phyloP scores from a whole-genome alignment of 2,329 filamentous ascomycete species.

The Diatrype stigma region DNA sequence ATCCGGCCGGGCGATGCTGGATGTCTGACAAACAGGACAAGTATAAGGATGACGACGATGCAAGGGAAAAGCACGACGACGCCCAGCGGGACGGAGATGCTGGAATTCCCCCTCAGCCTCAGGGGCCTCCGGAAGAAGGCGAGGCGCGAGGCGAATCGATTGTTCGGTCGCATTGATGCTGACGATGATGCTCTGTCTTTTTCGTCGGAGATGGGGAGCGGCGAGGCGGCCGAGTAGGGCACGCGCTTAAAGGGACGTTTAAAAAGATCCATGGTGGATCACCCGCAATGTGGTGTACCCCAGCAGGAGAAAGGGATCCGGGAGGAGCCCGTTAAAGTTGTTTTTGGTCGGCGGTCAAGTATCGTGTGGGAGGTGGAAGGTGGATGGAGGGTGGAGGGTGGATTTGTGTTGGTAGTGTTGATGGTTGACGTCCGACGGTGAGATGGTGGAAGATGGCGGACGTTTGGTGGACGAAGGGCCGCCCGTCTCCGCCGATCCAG shows the following conservation, averaged over 20 bases:
- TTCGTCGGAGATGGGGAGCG: slow-evolving; percentile 49
- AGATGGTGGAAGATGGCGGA: too few species aligned
- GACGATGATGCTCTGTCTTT: slow-evolving; percentile 34
- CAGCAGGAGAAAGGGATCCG: neutral
- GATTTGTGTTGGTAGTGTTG: too few species aligned
- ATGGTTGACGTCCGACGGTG: too few species aligned
- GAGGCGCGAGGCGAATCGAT: slow-evolving; percentile 48
- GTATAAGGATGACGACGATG: slow-evolving; percentile 85
- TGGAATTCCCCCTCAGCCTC: slow-evolving; percentile 85
- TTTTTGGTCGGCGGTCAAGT: too few species aligned
- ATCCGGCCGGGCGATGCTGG: slow-evolving; percentile 77
- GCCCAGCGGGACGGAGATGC: slow-evolving; percentile 86
- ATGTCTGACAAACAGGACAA: slow-evolving; percentile 85
- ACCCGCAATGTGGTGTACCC: neutral
- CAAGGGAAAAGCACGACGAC: slow-evolving; percentile 90
- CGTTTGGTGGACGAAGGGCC: too few species aligned
- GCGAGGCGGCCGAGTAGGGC: slow-evolving; percentile 36
- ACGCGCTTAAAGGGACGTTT: slow-evolving; percentile 50
- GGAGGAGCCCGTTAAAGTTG: neutral
- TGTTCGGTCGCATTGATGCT: slow-evolving; percentile 23
- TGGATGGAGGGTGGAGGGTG: too few species aligned
- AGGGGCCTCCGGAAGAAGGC: slow-evolving; percentile 84
- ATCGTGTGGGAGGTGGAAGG: too few species aligned
- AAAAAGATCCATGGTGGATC: slow-evolving; percentile 51
- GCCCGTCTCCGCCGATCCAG: too few species aligned